These are phyloP conservation scores for Oxyria digyna DNA, from an alignment of 148 eudicot species.

Conservation along the genomic window DNA sequence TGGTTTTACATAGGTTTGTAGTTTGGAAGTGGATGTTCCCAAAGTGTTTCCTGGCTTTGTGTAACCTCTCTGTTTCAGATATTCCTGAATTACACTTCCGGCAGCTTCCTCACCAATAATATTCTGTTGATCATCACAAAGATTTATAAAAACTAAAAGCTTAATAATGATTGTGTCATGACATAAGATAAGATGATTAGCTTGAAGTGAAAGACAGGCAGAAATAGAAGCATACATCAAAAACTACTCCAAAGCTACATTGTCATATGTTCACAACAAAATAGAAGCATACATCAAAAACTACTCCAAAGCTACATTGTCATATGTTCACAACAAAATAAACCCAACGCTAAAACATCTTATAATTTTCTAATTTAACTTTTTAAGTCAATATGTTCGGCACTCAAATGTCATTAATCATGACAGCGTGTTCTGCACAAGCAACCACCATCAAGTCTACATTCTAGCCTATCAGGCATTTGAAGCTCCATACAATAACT, in stretches of 20 bases:
- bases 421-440: neutral
- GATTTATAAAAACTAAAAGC: neutral
- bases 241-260: too few relatives aligned
- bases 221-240: neutral
- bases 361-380: neutral
- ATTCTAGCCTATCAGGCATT: neutral
- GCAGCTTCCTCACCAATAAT: constrained; percentile 87
- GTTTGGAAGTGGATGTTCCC: constrained; percentile 34
- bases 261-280: too few relatives aligned
- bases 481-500: neutral
- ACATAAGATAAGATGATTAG: neutral
- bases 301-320: too few relatives aligned
- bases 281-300: neutral
- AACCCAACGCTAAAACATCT: neutral
- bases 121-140: constrained; percentile 40
- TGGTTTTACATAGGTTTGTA: constrained; percentile 93
- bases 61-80: constrained; percentile 73
- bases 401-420: neutral
- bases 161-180: neutral
- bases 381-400: neutral
- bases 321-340: neutral
- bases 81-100: constrained; percentile 62
- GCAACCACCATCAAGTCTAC: neutral
- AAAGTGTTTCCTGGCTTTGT: constrained; percentile 17
- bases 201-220: neutral